Evolutionary conservation across 805 yeast genomes (phyloP), one percentile per base, ranked within the genome.

Genomic region (Blastobotrys chiropterorum): DNA sequence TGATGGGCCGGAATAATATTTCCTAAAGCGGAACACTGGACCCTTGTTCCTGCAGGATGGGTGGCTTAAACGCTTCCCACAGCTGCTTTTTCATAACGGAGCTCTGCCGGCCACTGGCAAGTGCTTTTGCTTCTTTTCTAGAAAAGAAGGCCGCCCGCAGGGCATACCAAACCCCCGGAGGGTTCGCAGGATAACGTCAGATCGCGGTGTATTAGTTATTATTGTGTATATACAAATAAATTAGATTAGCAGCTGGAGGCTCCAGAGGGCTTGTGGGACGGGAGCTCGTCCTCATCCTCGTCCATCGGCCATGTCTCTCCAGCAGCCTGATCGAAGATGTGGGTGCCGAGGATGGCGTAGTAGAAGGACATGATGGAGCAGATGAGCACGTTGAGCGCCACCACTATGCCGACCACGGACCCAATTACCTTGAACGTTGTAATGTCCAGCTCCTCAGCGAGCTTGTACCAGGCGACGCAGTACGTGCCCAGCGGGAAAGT

Each of bases 401-500:
- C 76, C 2, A 74, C 62, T 13, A 72, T 73, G 0, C 82, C 82
- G 61, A 85, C 86, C 2, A 86, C 75, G 34, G 82, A 73, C 13
- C 84, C 78, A 21, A 86, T 56, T 7, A 83, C 82, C 56, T 79
- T 74, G 67, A 87, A 86, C 0, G 86, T 80, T 8, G 66, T 61
- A 57, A 85, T 63, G 1, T 76, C 76, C 46, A 77, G 78, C 1
- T 76, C 63, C 2, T 55, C 59, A 42, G 72, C 82, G 16, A 89
- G 62, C 58, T 80, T 77, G 7, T 72, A 66, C 53, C 80, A 75
- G 1, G 88, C 80, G 13, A 85, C 64, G 0, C 84, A 73, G 83
- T 86, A 81, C 0, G 95, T 87, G 1, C 96, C 97, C 59, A 89
- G 61, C 2, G 96, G 97, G 82, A 90, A 90, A 56, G 96, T 86